Evolutionary conservation across 2,329 filamentous ascomycete species (phyloP), one percentile per base, ranked within the genome.

Genomic region (Colletotrichum sp.): DNA sequence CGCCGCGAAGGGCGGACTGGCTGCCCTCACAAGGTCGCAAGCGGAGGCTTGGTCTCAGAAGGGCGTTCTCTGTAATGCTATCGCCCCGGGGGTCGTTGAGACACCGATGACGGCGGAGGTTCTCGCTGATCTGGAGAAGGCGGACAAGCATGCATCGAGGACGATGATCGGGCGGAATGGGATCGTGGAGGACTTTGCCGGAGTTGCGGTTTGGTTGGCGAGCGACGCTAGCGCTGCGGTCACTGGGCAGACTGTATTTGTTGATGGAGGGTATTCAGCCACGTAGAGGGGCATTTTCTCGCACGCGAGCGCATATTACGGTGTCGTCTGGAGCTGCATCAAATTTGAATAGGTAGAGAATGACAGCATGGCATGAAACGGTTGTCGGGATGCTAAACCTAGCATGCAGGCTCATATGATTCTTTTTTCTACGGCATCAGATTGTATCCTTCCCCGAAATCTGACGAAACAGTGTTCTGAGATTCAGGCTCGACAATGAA

Each of bases 251-350:
- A 82, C 79, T 1, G 77, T 84, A 1, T 84, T 84, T 76, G 82
- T 84, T 0, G 83, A 84, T 36, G 82, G 83, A 2, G 83, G 83
- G 0, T 84, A 83, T 58, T 84, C 83, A 2, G 82, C 82, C 2
- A 81, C 81, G 0, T 81, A 32, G 8, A 5, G 18, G 3, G 6
- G 16, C 13, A 43, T 1, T 36, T n/a, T 61, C 43, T 1, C 1
- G 1, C 10, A 48, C 21, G 0, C 10, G 1, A 21, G 1, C 0
- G 43, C 6, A 48, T 48, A 13, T 48, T 24, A 0, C 13, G 10
- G 43, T 21, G 0, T 21, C 1, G 5, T 52, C 0, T 0, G 43
- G n/a, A 0, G 6, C n/a, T 24, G 1, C 6, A 21, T 52, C 2
- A 2, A 52, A 52, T 13, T 48, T 52, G 43, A 52, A 12, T 6